phyloP scores from a whole-genome alignment of 2,329 filamentous ascomycete genomes.

The Malbranchea cinnamomea region DNA sequence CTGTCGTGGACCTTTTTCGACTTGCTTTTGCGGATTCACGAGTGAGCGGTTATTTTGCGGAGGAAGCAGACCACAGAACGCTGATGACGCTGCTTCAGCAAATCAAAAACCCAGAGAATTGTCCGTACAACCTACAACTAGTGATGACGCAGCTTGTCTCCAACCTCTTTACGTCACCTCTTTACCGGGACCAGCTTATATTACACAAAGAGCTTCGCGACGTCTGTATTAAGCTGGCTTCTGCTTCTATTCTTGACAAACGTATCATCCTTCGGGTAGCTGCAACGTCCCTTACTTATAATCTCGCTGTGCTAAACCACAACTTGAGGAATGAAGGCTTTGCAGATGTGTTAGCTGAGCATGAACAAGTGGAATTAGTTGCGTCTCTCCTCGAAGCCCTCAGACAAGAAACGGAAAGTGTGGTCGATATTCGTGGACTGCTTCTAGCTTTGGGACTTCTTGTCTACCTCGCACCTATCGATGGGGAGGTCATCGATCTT shows the following conservation, averaged over 20 bases:
- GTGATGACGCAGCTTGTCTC: slow-evolving; percentile 71
- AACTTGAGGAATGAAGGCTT: slow-evolving; percentile 37
- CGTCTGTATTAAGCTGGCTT: slow-evolving; percentile 53
- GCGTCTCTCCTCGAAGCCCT: slow-evolving; percentile 70
- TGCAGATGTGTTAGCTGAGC: slow-evolving; percentile 46
- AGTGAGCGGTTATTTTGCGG: slow-evolving; percentile 67
- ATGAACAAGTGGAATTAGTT: slow-evolving; percentile 64
- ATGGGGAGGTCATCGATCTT: slow-evolving; percentile 68
- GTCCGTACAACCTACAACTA: slow-evolving; percentile 69
- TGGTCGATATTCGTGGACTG: slow-evolving; percentile 62
- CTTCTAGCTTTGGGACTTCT: slow-evolving; percentile 63
- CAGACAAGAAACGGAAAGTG: slow-evolving; percentile 33
- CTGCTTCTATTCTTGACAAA: slow-evolving; percentile 64
- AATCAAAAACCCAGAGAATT: slow-evolving; percentile 41
- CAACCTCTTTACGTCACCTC: slow-evolving; percentile 64
- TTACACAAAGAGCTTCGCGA: slow-evolving; percentile 36
- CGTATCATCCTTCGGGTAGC: slow-evolving; percentile 65
- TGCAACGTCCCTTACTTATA: slow-evolving; percentile 70
- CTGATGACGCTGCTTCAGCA: slow-evolving; percentile 40
- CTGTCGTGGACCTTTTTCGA: slow-evolving; percentile 72
- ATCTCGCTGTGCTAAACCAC: slow-evolving; percentile 58
- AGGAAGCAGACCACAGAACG: slow-evolving; percentile 53
- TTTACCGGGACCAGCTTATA: slow-evolving; percentile 54
- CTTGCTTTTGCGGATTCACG: slow-evolving; percentile 62
- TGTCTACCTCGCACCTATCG: slow-evolving; percentile 51